phyloP scores from a whole-genome alignment of 2,329 filamentous ascomycete species.

The Hymenoscyphus occultus region DNA sequence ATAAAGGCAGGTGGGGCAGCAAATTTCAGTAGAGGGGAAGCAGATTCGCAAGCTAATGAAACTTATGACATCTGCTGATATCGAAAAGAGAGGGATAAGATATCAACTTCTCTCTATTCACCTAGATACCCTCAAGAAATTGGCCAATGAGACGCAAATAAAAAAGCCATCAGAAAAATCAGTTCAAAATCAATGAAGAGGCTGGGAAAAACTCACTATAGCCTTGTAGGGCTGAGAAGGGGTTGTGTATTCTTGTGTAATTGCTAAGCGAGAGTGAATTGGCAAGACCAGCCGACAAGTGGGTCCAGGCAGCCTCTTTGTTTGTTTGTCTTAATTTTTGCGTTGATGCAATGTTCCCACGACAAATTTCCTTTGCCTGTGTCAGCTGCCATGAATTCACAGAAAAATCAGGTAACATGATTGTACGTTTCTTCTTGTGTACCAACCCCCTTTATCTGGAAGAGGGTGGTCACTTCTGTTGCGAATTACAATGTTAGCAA shows the following conservation, averaged over 20 bases:
- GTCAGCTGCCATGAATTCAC: background rate
- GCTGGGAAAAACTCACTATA: background rate
- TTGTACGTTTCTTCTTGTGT: background rate
- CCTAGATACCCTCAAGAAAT: no score
- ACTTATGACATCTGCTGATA: background rate
- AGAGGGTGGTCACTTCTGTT: constrained; percentile 1
- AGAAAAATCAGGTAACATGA: background rate
- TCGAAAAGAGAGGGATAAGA: background rate
- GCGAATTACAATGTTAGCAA: background rate
- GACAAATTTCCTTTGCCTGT: background rate
- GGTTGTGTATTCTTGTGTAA: background rate
- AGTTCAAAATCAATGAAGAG: background rate
- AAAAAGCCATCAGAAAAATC: no score
- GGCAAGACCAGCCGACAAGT: background rate
- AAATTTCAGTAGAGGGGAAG: no score
- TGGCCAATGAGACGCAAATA: no score
- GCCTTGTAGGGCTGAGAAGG: background rate
- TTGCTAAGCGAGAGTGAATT: background rate
- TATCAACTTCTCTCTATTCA: no score
- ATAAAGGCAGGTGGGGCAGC: no score
- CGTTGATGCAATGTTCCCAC: background rate
- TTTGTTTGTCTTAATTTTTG: background rate
- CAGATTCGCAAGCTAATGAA: background rate
- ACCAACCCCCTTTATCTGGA: background rate
- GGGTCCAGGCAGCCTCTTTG: background rate